phyloP scores from a whole-genome alignment of 23 red algal genomes.

The Gracilaria vermiculophylla region DNA sequence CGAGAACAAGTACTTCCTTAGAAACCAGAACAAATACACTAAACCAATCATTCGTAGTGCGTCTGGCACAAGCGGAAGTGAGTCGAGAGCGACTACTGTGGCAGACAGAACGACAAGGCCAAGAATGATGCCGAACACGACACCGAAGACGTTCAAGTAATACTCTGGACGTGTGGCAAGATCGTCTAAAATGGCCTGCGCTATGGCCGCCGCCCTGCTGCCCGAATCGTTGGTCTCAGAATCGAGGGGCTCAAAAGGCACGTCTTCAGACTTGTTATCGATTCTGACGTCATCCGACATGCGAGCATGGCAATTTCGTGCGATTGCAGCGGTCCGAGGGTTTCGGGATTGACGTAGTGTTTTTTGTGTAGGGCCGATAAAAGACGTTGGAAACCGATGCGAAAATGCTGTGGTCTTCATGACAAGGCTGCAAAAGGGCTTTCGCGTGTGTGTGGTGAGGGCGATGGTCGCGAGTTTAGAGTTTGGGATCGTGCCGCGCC shows the following conservation, averaged over 20 bases:
- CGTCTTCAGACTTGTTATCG: background rate
- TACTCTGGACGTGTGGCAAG: constrained; percentile 42
- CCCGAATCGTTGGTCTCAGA: background rate
- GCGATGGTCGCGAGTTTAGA: background rate
- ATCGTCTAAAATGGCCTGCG: constrained; percentile 52
- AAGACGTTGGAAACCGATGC: background rate
- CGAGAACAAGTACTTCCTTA: constrained; percentile 45
- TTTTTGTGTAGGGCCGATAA: background rate
- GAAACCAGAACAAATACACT: constrained; percentile 61
- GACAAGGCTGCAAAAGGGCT: background rate
- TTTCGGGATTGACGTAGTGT: background rate
- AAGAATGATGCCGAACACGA: constrained; percentile 38
- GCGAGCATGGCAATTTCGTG: background rate
- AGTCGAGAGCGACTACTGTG: constrained; percentile 31
- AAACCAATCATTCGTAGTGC: constrained; percentile 45
- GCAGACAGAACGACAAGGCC: constrained; percentile 45
- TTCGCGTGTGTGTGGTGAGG: background rate
- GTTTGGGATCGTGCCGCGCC: too few relatives aligned
- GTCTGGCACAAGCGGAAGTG: constrained; percentile 46
- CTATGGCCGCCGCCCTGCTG: background rate
- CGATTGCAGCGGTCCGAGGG: background rate
- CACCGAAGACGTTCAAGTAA: constrained; percentile 58
- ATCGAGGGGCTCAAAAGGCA: background rate
- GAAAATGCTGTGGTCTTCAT: background rate
- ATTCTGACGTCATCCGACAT: background rate